Evolutionary conservation across 805 yeast genomes (phyloP), one percentile per base, ranked within the genome.

Genomic region (Myxozyma udenii): DNA sequence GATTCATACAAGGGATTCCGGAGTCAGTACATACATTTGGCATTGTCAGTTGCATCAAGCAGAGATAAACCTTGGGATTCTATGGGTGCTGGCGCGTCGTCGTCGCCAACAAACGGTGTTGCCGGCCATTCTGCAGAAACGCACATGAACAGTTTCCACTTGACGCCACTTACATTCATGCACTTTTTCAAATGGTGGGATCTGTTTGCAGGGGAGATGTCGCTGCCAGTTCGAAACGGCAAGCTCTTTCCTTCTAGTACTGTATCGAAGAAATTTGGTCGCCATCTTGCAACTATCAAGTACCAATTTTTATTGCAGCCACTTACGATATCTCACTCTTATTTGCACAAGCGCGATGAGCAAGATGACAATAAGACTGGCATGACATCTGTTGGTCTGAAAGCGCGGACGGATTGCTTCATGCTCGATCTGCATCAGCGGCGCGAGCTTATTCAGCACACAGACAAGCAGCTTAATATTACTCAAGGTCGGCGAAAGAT

Each of bases 151-250:
- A 74, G 89, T 1, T 76, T 86, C 41, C 95, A 90, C 64, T 69
- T 91, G 46, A 76, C 89, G 2, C 95, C 96, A 1, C 72, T 72
- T 3, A 77, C 83, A 0, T 74, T 91, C 59, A 65, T 70, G 5
- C 85, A 81, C 53, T 89, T 93, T 70, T 81, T 80, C 62, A 64
- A 68, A 3, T 93, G 98, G 98, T 90, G 96, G 95, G 69, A 70
- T 30, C 76, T 86, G 58, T 91, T 91, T 67, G 78, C 84, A n/a
- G 84, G 91, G 23, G 82, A 84, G 49, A 74, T 85, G 60, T 80
- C 88, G 46, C 72, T 90, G 19, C 96, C 98, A 0, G 78, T 88
- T 14, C 77, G 95, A 46, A 75, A 78, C 41, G 97, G 98, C 0
- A 67, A 70, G 1, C 64, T 93, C 22, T 91, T 87, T 71, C 69